A percentile compares a stretch with the other conserved stretches of the same genome.
These are phyloP conservation scores for Corylus heterophylla DNA, from an alignment of 306 rosid species.

Conservation along the genomic window DNA sequence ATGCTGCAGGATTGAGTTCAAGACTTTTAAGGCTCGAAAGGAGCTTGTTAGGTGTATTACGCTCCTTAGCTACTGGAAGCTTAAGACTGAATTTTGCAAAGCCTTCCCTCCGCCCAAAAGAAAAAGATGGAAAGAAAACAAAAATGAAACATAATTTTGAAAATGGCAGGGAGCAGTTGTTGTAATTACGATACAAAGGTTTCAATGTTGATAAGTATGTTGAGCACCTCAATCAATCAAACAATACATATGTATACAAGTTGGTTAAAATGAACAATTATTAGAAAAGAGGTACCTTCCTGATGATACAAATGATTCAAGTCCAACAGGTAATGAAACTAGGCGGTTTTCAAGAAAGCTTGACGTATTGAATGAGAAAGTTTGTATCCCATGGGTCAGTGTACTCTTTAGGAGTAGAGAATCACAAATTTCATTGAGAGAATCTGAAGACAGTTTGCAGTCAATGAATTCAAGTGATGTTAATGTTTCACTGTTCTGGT, in stretches of 20 bases:
- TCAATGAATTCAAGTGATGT: constrained; percentile 71
- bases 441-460: constrained; percentile 62
- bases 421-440: constrained; percentile 53
- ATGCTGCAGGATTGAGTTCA: not conserved
- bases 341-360: constrained; percentile 45
- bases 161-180: not conserved
- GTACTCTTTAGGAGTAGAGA: constrained; percentile 45
- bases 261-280: not conserved
- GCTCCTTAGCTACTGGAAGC: not conserved
- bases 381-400: constrained; percentile 59
- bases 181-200: not conserved
- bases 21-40: not conserved
- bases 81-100: not conserved
- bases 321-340: constrained; percentile 60
- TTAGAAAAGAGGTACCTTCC: constrained; percentile 60
- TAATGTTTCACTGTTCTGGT: constrained; percentile 66
- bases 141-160: not conserved
- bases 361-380: constrained; percentile 64
- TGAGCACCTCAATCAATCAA: not conserved
- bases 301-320: constrained; percentile 63
- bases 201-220: not conserved
- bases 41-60: not conserved
- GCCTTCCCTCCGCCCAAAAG: too few species aligned
- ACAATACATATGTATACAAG: not conserved
- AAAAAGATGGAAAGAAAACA: not conserved